A percentile compares a stretch with the other conserved stretches of the same genome.
Evolutionary conservation across 805 yeast species (phyloP).

Genomic region (Candida silvicultrix): DNA sequence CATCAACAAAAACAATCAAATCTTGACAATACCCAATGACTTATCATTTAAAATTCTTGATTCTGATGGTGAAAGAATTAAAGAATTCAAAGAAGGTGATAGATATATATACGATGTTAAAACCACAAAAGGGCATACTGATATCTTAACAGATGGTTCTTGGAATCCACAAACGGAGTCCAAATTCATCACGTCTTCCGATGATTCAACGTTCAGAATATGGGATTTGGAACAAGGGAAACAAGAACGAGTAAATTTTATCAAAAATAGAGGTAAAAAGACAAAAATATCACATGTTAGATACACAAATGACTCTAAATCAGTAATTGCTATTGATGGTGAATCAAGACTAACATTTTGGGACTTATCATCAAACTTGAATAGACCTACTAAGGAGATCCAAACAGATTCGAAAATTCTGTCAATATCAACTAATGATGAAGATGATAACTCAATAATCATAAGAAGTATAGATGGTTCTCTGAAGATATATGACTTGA

Average conservation of each 20-base stretch:
- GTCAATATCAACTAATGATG: neutral
- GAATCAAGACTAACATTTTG: constrained; percentile 10
- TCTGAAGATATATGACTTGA: constrained; percentile 17
- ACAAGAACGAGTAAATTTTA: constrained; percentile 11
- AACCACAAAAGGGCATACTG: constrained; percentile 23
- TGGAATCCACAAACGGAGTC: constrained; percentile 7
- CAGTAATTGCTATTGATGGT: constrained; percentile 7
- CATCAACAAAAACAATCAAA: neutral
- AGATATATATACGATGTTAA: constrained; percentile 20
- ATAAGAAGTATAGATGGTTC: constrained; percentile 6
- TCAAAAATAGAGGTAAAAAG: constrained; percentile 12
- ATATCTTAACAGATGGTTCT: constrained; percentile 16
- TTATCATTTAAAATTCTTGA: constrained; percentile 13
- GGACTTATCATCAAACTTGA: constrained; percentile 7
- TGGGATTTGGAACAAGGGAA: constrained; percentile 16
- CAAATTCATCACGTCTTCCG: constrained; percentile 13
- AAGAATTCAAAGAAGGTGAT: constrained; percentile 18
- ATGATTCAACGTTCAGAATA: constrained; percentile 22
- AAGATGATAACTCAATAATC: neutral
- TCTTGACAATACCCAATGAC: constrained; percentile 8
- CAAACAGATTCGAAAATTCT: neutral
- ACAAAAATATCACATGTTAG: constrained; percentile 7
- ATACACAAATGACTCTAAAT: neutral
- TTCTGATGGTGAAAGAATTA: constrained; percentile 7
- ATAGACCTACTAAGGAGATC: constrained; percentile 5